These are phyloP conservation scores for Annulohypoxylon stygium DNA, from an alignment of 495 filamentous ascomycete species.

Conservation along the genomic window DNA sequence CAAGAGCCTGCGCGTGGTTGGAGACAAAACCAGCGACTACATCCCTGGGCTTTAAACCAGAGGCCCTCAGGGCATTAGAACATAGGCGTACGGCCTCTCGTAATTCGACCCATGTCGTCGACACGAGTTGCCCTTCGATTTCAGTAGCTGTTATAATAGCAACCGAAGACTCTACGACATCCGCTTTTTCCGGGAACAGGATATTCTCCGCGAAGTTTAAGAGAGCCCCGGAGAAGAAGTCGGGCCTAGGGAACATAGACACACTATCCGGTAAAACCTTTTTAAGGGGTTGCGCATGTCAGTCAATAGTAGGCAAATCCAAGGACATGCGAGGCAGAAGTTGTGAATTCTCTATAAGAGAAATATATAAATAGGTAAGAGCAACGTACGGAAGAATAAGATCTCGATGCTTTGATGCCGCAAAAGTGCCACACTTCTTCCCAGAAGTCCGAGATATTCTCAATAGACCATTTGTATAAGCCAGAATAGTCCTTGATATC, in stretches of 20 bases:
- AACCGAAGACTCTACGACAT: constrained; percentile 67
- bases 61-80: constrained; percentile 74
- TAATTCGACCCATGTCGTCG: constrained; percentile 83
- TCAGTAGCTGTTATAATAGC: constrained; percentile 84
- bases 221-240: constrained; percentile 81
- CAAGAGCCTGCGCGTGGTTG: constrained; percentile 85
- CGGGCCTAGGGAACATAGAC: constrained; percentile 85
- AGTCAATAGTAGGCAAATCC: neutral
- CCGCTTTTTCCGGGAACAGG: constrained; percentile 73
- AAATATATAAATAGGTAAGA: constrained; percentile 17
- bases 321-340: neutral
- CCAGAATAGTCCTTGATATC: constrained; percentile 73
- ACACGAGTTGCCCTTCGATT: constrained; percentile 67
- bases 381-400: constrained; percentile 69
- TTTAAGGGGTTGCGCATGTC: constrained; percentile 22
- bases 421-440: constrained; percentile 86
- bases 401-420: constrained; percentile 74
- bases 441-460: constrained; percentile 84
- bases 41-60: constrained; percentile 76
- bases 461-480: constrained; percentile 86
- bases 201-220: constrained; percentile 96
- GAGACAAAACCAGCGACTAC: constrained; percentile 86
- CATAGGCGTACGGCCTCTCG: constrained; percentile 81
- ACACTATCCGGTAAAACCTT: constrained; percentile 76
- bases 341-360: neutral